Percentiles rank a stretch among this genome's conserved stretches.
These are phyloP conservation scores for Botryosphaeria agaves DNA, from an alignment of 2,329 filamentous ascomycete genomes.

Conservation along the genomic window DNA sequence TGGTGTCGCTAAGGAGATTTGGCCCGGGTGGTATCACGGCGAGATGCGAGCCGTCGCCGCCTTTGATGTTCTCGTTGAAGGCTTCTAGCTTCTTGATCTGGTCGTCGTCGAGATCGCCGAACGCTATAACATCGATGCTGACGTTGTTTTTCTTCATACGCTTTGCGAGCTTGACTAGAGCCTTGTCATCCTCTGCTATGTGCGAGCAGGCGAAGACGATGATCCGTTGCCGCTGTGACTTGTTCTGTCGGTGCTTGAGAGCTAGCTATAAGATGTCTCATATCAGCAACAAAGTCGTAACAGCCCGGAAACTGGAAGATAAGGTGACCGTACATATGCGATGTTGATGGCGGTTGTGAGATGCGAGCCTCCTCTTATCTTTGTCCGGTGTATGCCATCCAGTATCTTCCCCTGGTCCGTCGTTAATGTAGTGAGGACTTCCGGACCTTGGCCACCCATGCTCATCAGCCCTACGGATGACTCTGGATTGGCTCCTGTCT, in stretches of 20 bases:
- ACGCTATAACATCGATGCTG: conserved; percentile 84
- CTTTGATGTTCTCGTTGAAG: conserved; percentile 88
- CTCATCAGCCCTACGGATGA: conserved; percentile 97
- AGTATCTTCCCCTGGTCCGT: conserved; percentile 93
- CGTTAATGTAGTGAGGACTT: conserved; percentile 90
- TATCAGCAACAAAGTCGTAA: no score
- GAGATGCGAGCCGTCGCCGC: conserved; percentile 77
- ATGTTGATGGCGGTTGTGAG: conserved; percentile 91
- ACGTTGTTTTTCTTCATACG: conserved; percentile 99
- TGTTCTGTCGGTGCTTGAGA: conserved; percentile 95
- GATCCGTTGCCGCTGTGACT: conserved; percentile 89
- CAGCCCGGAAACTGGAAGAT: no score
- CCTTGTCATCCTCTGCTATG: conserved; percentile 76
- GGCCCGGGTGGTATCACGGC: conserved; percentile 81
- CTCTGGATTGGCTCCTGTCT: conserved; percentile 89
- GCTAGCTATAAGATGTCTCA: conserved; percentile 72
- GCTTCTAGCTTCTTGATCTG: conserved; percentile 77
- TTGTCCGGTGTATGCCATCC: conserved; percentile 80
- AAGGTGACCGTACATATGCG: conserved; percentile 76
- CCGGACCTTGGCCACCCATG: conserved; percentile 94
- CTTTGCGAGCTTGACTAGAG: conserved; percentile 75
- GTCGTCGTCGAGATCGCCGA: conserved; percentile 83
- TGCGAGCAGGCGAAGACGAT: conserved; percentile 94
- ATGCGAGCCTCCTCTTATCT: conserved; percentile 79
- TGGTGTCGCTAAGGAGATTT: conserved; percentile 81